Base-by-base conservation (phyloP, 2,329 filamentous ascomycete genomes). In the Colletotrichum magnum region DNA sequence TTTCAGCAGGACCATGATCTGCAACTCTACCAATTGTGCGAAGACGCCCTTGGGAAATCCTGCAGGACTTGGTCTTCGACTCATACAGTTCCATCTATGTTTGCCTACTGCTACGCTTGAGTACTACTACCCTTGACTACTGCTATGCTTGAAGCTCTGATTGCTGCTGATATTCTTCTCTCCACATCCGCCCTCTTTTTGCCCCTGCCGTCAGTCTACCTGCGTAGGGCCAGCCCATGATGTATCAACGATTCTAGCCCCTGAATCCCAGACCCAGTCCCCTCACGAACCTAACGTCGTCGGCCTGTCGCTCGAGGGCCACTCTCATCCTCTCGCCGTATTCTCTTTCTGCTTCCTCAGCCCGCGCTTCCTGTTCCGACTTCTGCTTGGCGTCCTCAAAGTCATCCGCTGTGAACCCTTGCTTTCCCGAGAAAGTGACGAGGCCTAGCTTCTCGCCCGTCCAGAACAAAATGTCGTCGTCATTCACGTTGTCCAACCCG, bases 361-460 rank as follows among this genome's bases (percentile, higher is more conserved):
- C 82, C n/a, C 80, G 84, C 57, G 79, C 75, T 74, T 88, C 84
- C 64, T 85, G 83, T 18, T 83, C 82, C 53, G 81, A 81, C 58
- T 81, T 79, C 10, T 79, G 78, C 36, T 79, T 75, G n/a, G 67
- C 78, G 36, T 83, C 79, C 64, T 87, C 85, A 74, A 90, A 90
- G 58, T 87, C 86, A 7, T 85, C 82, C 1, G 83, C 76, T 7
- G 76, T 79, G 72, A 87, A 88, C 1, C 85, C 82, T 5, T 85
- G 79, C 74, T 79, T 76, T 47, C 83, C 80, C 1, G 89, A 88
- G 76, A 93, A 93, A 63, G 82, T 85, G 21, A 97, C 79, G 67
- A 96, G 84, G 0, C 94, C 95, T 54, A 97, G 82, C 72, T 90
- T 91, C 68, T 97, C 94, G 18, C 94, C 95, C 0, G 94, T 97